Percentiles rank a stretch among this genome's conserved stretches.
phyloP scores from a whole-genome alignment of 176 grass and related monocot genomes.

The Cenchrus fungigraminus region DNA sequence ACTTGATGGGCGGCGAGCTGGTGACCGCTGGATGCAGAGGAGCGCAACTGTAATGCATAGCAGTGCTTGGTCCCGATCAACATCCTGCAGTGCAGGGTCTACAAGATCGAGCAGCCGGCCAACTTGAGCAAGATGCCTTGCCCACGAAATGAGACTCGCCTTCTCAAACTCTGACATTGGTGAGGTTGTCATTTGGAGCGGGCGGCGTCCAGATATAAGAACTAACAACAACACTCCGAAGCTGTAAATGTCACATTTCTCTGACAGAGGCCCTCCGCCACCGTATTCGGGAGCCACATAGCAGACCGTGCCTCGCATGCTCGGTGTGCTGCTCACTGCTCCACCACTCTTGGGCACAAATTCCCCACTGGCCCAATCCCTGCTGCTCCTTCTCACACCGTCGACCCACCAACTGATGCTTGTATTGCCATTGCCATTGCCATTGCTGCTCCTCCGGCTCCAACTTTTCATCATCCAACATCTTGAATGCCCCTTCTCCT shows the following conservation, averaged over 20 bases:
- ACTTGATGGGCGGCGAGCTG: conserved; percentile 68
- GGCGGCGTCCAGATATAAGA: conserved; percentile 87
- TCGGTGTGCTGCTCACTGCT: conserved; percentile 89
- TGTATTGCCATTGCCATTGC: conserved; percentile 51
- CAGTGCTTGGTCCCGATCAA: conserved; percentile 74
- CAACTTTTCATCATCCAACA: conserved; percentile 79
- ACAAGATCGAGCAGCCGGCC: conserved; percentile 87
- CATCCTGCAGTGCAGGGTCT: conserved; percentile 66
- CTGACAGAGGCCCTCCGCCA: conserved; percentile 76
- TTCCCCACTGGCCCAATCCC: conserved; percentile 68
- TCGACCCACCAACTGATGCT: conserved; percentile 75
- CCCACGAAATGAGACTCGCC: conserved; percentile 88
- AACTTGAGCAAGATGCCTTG: conserved; percentile 77
- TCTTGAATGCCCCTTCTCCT: conserved; percentile 59
- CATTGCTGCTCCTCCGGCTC: conserved; percentile 65
- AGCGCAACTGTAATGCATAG: conserved; percentile 85
- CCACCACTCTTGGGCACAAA: conserved; percentile 72
- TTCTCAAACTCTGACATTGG: conserved; percentile 95
- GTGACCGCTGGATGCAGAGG: conserved; percentile 85
- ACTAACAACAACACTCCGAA: conserved; percentile 88
- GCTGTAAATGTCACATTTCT: conserved; percentile 98
- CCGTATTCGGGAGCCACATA: conserved; percentile 94
- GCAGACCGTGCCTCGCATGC: conserved; percentile 96
- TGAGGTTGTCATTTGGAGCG: conserved; percentile 79
- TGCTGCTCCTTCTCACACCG: conserved; percentile 54